Base-by-base conservation (phyloP, 768 basidiomycete genomes). In the Russula vinacea region DNA sequence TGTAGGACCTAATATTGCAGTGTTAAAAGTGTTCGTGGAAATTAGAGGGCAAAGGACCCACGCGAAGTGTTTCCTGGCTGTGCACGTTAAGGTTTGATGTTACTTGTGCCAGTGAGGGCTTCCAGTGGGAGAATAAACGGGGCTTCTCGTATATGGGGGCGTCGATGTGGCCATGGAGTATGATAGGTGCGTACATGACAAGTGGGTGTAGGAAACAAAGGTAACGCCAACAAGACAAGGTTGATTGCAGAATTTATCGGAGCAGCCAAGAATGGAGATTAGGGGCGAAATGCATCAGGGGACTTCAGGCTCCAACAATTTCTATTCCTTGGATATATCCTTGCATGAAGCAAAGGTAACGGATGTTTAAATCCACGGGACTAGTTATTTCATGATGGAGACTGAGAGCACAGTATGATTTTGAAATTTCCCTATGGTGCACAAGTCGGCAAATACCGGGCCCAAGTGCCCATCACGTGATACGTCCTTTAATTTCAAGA, bases 101-200 rank as follows among this genome's bases (percentile, higher is more conserved):
- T 13, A 33, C 60, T 45, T 35, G 60, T 13, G 40, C 61, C 54
- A 62, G 33, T 29, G 61, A 62, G 8, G 61, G 61, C 45, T 62
- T 62, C 61, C 61, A 62, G 14, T 62, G 61, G 1, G 61, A 55
- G 14, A 62, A 62, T 13, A 62, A 49, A 49, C 61, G 61, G 35
- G 61, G 61, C 54, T 47, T 62, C 26, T 60, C 60, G 19, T 17
- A 40, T 16, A 29, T 7, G 24, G 39, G 11, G 32, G 50, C 19
- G 7, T n/a, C 14, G 16, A 44, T 24, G n/a, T 29, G 14, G 32
- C 52, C 14, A 22, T 29, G 53, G 24, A 45, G 13, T 1, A 17
- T 22, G 47, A 26, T 37, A 19, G 47, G 22, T 14, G 45, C 22
- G 22, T 32, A 24, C 45, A 45, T 35, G 33, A 49, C 17, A 24